Conservation (phyloP, 208 protist genomes). For the Leishmania turanica region DNA sequence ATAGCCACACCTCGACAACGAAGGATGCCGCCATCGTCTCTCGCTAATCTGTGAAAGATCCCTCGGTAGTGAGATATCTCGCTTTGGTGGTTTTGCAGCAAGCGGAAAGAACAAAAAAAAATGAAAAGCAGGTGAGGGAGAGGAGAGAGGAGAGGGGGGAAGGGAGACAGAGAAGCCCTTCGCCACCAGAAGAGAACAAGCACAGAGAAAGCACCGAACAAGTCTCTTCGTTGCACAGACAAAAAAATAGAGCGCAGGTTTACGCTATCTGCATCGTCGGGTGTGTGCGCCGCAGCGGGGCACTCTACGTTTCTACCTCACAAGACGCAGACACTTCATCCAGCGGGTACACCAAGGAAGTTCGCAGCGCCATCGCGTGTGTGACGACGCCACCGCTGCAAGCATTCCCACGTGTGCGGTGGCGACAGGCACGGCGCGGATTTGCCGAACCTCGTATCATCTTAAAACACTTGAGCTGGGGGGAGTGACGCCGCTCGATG, state of each 20-base stretch:
- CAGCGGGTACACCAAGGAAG: not conserved
- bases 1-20: not conserved
- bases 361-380: not conserved
- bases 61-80: not conserved
- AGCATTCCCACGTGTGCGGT: constrained; percentile 20
- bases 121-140: not conserved
- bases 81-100: not conserved
- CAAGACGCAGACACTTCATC: not conserved
- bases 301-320: not conserved
- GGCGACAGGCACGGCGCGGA: constrained; percentile 38
- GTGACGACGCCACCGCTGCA: constrained; percentile 4
- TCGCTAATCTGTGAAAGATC: not conserved
- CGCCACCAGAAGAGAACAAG: not conserved
- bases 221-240: not conserved
- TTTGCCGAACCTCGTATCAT: constrained; percentile 29
- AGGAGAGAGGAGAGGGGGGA: not conserved
- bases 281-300: not conserved
- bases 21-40: not conserved
- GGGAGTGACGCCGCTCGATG: constrained; percentile 13
- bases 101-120: not conserved
- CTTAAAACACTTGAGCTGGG: constrained; percentile 14
- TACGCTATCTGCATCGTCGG: not conserved
- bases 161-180: not conserved
- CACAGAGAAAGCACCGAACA: not conserved
- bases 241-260: not conserved